Percentiles rank a stretch among this genome's conserved stretches.
Conservation (phyloP, 2,329 filamentous ascomycete genomes). For the Arthrobotrys musiformis region DNA sequence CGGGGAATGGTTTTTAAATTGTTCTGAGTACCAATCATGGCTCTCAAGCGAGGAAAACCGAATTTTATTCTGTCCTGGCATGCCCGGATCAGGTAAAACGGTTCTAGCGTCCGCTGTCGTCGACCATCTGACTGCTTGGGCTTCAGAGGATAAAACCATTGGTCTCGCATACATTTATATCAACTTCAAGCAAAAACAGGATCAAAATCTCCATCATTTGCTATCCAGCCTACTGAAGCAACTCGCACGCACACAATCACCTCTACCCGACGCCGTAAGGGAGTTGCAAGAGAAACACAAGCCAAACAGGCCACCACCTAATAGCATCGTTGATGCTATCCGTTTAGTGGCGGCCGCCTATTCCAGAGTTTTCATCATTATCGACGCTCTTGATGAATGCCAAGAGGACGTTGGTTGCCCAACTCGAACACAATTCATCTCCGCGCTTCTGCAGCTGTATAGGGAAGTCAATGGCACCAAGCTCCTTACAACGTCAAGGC, state of each 20-base stretch:
- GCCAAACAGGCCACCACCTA: neutral
- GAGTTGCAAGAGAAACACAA: neutral
- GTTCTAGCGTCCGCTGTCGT: neutral
- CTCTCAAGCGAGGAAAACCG: neutral
- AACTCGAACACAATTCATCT: neutral
- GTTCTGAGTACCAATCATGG: neutral
- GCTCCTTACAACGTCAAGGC: neutral
- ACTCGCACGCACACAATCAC: slow-evolving; percentile 58
- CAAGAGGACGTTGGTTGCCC: neutral
- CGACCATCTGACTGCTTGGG: neutral
- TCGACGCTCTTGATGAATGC: slow-evolving; percentile 6
- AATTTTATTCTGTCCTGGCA: slow-evolving; percentile 31
- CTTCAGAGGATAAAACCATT: neutral
- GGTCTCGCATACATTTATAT: slow-evolving; percentile 65
- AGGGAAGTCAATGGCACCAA: neutral
- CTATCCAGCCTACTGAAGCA: slow-evolving; percentile 63
- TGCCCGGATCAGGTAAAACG: slow-evolving; percentile 24
- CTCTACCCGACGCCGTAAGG: slow-evolving; percentile 60
- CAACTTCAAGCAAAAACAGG: slow-evolving; percentile 62
- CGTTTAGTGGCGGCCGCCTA: neutral
- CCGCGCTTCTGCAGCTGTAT: neutral
- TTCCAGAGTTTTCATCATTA: neutral
- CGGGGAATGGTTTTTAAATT: neutral
- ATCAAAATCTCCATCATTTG: slow-evolving; percentile 62
- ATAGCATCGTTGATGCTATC: neutral